Conservation (phyloP, 1,284 basidiomycete genomes). For the Fomitopsis schrenkii region DNA sequence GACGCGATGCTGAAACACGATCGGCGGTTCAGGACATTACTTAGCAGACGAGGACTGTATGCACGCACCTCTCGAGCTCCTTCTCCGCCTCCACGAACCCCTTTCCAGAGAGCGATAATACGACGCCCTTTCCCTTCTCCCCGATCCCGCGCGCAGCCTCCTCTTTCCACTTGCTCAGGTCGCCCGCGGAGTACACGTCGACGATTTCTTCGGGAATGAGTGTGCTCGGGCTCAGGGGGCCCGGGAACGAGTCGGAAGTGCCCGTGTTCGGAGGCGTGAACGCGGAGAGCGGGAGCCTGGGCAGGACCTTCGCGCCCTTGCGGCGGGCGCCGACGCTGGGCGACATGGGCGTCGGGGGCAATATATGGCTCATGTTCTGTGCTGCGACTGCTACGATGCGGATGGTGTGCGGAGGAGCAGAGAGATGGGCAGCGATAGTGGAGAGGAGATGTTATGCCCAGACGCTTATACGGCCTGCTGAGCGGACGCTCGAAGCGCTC, state of each 20-base stretch:
- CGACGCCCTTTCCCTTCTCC: constrained; percentile 44
- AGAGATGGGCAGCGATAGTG: constrained; percentile 3
- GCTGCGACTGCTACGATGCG: background rate
- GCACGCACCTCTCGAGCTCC: constrained; percentile 30
- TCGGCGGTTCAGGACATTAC: constrained; percentile 8
- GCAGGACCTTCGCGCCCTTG: constrained; percentile 58
- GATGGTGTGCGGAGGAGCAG: background rate
- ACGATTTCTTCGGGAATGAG: constrained; percentile 60
- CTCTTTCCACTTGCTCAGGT: constrained; percentile 46
- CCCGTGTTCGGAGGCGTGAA: constrained; percentile 67
- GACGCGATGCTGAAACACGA: constrained; percentile 9
- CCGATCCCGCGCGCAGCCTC: constrained; percentile 45
- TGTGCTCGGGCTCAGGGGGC: constrained; percentile 64
- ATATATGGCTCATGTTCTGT: constrained; percentile 23
- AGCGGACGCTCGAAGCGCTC: background rate
- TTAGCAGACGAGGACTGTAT: background rate
- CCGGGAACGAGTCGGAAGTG: constrained; percentile 59
- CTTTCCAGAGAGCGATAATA: constrained; percentile 42
- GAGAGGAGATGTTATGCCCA: background rate
- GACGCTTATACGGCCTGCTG: background rate
- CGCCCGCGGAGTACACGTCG: constrained; percentile 53
- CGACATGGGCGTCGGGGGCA: constrained; percentile 32
- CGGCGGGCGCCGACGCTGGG: constrained; percentile 46
- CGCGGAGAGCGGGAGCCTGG: constrained; percentile 65
- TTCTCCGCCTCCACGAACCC: constrained; percentile 33